These are phyloP conservation scores for Colletotrichum sidae DNA, from an alignment of 2,329 filamentous ascomycete genomes.

Conservation along the genomic window DNA sequence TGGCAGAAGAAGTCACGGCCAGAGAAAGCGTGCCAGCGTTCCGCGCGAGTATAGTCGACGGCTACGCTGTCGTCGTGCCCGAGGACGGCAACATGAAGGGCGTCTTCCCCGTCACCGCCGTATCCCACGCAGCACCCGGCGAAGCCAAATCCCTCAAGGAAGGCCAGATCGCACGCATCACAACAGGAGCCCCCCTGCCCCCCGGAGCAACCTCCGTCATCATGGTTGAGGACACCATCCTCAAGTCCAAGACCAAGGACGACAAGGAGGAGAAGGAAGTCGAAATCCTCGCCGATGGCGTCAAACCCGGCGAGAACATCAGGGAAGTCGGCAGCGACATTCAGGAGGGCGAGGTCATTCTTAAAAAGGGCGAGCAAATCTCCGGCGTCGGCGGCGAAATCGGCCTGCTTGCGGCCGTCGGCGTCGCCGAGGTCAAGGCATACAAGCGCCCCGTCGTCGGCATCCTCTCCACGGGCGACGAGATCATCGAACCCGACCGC, in stretches of 20 bases:
- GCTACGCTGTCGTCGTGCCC: constrained; percentile 85
- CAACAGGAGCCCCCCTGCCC: constrained; percentile 92
- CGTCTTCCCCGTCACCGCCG: constrained; percentile 84
- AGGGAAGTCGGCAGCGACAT: constrained; percentile 93
- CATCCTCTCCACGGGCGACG: constrained; percentile 93
- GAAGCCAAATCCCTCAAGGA: constrained; percentile 72
- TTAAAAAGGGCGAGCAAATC: constrained; percentile 83
- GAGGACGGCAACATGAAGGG: constrained; percentile 76
- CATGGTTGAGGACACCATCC: constrained; percentile 94
- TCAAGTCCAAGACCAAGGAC: constrained; percentile 81
- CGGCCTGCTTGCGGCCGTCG: constrained; percentile 87
- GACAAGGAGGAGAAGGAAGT: constrained; percentile 87
- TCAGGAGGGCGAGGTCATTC: constrained; percentile 73
- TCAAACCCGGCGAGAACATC: constrained; percentile 86
- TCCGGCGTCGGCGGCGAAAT: constrained; percentile 91
- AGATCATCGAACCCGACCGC: constrained; percentile 82
- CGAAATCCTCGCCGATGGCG: constrained; percentile 82
- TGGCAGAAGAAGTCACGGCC: constrained; percentile 86
- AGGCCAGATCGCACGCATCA: constrained; percentile 89
- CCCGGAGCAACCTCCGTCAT: constrained; percentile 90
- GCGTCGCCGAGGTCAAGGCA: constrained; percentile 75
- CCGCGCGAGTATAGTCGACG: constrained; percentile 95
- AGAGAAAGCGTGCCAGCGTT: constrained; percentile 91
- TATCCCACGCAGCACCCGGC: constrained; percentile 86
- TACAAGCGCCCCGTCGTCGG: constrained; percentile 85